These are phyloP conservation scores for Hymenoscyphus salicellus DNA, from an alignment of 2,329 filamentous ascomycete genomes.

Conservation along the genomic window DNA sequence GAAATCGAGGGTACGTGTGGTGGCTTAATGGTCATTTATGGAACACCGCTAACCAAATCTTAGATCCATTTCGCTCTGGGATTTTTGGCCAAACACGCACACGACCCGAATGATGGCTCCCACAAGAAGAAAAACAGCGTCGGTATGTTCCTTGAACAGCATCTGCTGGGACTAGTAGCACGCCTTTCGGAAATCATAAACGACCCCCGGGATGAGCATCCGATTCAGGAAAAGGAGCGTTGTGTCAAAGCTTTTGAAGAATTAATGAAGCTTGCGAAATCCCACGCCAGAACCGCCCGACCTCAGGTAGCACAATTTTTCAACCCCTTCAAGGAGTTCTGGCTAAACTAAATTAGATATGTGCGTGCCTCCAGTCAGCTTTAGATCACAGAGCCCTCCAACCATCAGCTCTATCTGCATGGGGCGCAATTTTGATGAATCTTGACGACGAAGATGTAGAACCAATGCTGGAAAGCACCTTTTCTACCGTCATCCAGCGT, in stretches of 20 bases:
- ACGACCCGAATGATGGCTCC: conserved; percentile 28
- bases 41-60: not conserved
- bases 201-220: conserved; percentile 56
- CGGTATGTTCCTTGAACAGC: conserved; percentile 73
- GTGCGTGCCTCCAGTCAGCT: conserved; percentile 85
- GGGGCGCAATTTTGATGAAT: conserved; percentile 72
- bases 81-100: conserved; percentile 41
- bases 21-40: not conserved
- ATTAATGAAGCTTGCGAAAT: conserved; percentile 74
- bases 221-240: conserved; percentile 66
- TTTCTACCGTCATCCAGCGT: conserved; percentile 79
- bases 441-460: conserved; percentile 78
- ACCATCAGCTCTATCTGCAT: conserved; percentile 76
- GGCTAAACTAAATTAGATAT: conserved; percentile 57
- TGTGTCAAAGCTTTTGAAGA: conserved; percentile 83
- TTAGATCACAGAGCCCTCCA: conserved; percentile 73
- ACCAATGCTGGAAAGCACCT: conserved; percentile 79
- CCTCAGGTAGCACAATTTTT: conserved; percentile 67
- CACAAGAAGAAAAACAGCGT: conserved; percentile 55
- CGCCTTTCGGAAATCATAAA: conserved; percentile 77
- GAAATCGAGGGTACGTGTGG: conserved; percentile 53
- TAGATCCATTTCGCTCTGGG: conserved; percentile 36
- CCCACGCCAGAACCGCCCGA: conserved; percentile 71
- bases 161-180: conserved; percentile 84
- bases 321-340: not conserved